Conservation (phyloP, 2,329 filamentous ascomycete genomes). For the Calonectria pauciramosa region DNA sequence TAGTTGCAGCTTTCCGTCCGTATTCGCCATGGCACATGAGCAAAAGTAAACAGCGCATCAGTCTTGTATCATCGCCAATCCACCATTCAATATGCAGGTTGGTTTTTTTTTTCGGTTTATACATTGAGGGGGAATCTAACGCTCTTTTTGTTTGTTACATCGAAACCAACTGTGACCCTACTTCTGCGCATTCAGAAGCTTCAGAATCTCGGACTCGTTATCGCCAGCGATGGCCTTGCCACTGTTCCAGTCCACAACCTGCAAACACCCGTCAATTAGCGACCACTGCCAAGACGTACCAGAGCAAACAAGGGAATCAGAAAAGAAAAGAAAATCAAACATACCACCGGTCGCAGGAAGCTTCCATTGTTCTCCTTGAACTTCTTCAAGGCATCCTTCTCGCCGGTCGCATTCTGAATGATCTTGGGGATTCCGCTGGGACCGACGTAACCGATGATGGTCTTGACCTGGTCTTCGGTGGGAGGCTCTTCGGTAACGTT, state of each 20-base stretch:
- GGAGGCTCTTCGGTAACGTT: conserved; percentile 85
- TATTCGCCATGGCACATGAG: background rate
- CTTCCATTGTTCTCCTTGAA: conserved; percentile 77
- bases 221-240: conserved; percentile 84
- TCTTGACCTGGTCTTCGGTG: conserved; percentile 85
- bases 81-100: background rate
- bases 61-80: conserved; percentile 1
- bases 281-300: background rate
- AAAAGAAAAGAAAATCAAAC: conserved; percentile 45
- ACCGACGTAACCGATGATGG: conserved; percentile 87
- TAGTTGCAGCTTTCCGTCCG: conserved; percentile 1
- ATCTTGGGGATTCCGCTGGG: conserved; percentile 70
- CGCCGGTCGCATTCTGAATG: conserved; percentile 79
- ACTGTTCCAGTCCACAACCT: conserved; percentile 92
- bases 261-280: conserved; percentile 1
- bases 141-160: conserved; percentile 33
- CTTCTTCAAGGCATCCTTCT: conserved; percentile 83
- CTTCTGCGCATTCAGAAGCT: conserved; percentile 75
- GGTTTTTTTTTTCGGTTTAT: conserved; percentile 20
- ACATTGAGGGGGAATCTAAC: conserved; percentile 35
- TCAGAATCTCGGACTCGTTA: conserved; percentile 90
- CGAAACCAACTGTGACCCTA: conserved; percentile 34
- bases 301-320: background rate
- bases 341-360: conserved; percentile 84
- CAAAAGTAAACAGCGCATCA: background rate